Evolutionary conservation across 179 eudicot genomes (phyloP), one percentile per base, ranked within the genome.

Genomic region (Silene noctiflora): DNA sequence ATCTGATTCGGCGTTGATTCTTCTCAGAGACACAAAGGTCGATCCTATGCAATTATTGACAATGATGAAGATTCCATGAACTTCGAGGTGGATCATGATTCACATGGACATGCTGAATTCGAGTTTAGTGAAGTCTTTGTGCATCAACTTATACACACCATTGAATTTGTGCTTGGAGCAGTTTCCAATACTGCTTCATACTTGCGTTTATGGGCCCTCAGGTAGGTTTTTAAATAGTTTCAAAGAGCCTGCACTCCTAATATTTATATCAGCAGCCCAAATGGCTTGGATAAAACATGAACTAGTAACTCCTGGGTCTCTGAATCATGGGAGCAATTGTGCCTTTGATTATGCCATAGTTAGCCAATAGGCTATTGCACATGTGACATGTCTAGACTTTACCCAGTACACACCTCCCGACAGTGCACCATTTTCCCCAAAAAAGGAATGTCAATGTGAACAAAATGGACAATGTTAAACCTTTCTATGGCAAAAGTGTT

Each of bases 121-220:
- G 86, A 88, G 72, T 91, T 91, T 68, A 86, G 91, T 74, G 96
- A 91, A 83, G 77, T 89, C 77, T 84, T 89, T 78, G 93, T 91
- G 61, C 91, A 91, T 76, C 91, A 91, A 77, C 90, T 91, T 48
- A 91, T 91, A 81, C 96, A 91, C 78, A 85, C 93, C 70, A 91
- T 91, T 25, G 96, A 91, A 79, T 91, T 91, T 78, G 96, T 89
- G 21, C 91, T 91, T 35, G 96, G 91, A 75, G 87, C 96, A 75
- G 96, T 91, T 75, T 91, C 96, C 61, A 91, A 91, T 76, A 91
- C 96, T 48, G 96, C 96, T 81, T 91, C 93, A 39, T 91, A 91
- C 79, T 81, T 91, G 20, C 93, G 96, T 61, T 73, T 89, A 48
- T 91, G 96, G 96, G 96, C 96, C 53, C 96, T 91, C 71, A 91